These are phyloP conservation scores for Geotrichum aggregatum DNA, from an alignment of 1,139 yeast species.

Conservation along the genomic window DNA sequence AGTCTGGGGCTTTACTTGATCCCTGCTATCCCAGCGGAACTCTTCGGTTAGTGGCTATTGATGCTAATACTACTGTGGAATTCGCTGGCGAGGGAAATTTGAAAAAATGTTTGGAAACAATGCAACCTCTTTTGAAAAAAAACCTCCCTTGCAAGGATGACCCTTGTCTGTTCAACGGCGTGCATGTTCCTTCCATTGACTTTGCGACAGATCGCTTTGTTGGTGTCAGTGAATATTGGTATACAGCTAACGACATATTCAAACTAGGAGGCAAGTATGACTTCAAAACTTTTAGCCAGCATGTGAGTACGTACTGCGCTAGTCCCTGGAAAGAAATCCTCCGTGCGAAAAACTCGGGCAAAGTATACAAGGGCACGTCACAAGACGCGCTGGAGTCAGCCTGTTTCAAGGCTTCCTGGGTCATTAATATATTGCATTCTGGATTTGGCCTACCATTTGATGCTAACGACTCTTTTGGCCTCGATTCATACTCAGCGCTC, in stretches of 20 bases:
- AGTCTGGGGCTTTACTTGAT: constrained; percentile 40
- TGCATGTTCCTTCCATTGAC: constrained; percentile 59
- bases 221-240: constrained; percentile 84
- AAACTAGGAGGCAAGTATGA: constrained; percentile 42
- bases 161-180: constrained; percentile 43
- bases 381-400: constrained; percentile 48
- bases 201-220: constrained; percentile 60
- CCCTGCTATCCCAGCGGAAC: constrained; percentile 59
- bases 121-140: constrained; percentile 52
- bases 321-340: constrained; percentile 47
- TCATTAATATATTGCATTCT: constrained; percentile 63
- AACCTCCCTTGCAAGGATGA: constrained; percentile 43
- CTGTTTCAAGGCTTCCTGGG: constrained; percentile 74
- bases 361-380: constrained; percentile 36
- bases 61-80: constrained; percentile 32
- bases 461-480: constrained; percentile 26
- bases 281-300: constrained; percentile 42
- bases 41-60: constrained; percentile 28
- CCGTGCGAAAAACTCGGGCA: constrained; percentile 27
- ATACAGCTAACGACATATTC: constrained; percentile 53
- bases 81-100: constrained; percentile 61
- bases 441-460: constrained; percentile 69
- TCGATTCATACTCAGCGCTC: constrained; percentile 5
- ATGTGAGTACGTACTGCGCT: constrained; percentile 48
- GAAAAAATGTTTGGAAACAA: constrained; percentile 54